Base-by-base conservation (phyloP, 148 eudicot genomes). In the Rhododendron ferrugineum region DNA sequence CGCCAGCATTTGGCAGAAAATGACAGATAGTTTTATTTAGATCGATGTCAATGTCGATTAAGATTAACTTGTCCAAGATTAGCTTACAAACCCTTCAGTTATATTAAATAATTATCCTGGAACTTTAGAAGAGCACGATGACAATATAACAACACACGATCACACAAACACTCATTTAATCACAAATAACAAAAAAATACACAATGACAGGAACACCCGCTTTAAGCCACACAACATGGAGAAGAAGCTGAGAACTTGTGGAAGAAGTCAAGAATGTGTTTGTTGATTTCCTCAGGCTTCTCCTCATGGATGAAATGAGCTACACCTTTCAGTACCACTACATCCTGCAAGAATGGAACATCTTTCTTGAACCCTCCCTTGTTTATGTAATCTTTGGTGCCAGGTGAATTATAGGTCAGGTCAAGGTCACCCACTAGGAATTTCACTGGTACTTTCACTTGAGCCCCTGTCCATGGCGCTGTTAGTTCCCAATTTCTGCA, bases 201-300 rank as follows among this genome's bases (percentile, higher is more conserved):
- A 58, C 34, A 16, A 73, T 20, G 34, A 30, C 40, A 50, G 64
- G 60, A 83, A 68, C 60, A 26, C 72, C 32, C 15, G n/a, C 56
- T 52, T 40, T 40, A 84, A 40, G 42, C 44, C 9, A 84, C 62
- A 44, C 60, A 84, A 78, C 86, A 76, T 14, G 18, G 5, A 14
- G 76, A 78, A 77, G 86, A 78, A 28, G 81, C 64, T 32, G 64
- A 88, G 54, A 88, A 83, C 84, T 88, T 78, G 28, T 60, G 60
- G 47, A 89, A 46, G 82, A 89, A 89, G 49, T 88, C 76, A 49
- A 91, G 78, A 84, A 94, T 84, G 89, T 91, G 87, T 75, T 88
- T 82, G 92, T 88, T 87, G 76, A 92, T 83, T 89, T 92, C 90
- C 11, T 88, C 82, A 13, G 88, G 87, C 79, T 85, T 84, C 81